Evolutionary conservation across 768 basidiomycete species (phyloP).

Genomic region (Tricholomella constricta): DNA sequence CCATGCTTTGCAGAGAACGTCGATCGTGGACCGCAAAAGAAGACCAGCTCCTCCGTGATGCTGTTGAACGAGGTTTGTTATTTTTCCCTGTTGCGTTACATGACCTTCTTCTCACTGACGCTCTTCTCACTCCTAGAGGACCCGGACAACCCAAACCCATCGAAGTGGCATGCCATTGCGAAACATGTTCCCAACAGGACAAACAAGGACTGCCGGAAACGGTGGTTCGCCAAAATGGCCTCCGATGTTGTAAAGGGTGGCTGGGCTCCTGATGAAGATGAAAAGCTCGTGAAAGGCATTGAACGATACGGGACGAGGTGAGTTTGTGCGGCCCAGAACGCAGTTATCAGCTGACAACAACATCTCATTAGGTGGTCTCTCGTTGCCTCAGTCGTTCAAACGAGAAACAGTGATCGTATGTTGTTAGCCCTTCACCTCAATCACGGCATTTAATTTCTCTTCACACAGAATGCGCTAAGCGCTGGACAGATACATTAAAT

Average conservation of each 20-base stretch:
- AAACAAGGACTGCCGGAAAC: constrained; percentile 65
- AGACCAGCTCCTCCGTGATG: constrained; percentile 53
- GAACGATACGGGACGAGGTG: constrained; percentile 59
- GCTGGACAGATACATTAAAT: constrained; percentile 63
- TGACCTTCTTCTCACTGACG: constrained; percentile 15
- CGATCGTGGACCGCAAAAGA: constrained; percentile 55
- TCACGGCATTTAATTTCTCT: constrained; percentile 11
- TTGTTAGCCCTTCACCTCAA: constrained; percentile 9
- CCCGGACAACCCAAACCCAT: constrained; percentile 55
- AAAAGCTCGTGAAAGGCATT: constrained; percentile 56
- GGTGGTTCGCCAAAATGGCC: constrained; percentile 67
- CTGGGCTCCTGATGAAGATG: constrained; percentile 63
- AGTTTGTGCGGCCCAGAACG: constrained; percentile 2
- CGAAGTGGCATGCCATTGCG: constrained; percentile 66
- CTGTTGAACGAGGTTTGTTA: constrained; percentile 46
- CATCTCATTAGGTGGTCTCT: constrained; percentile 48
- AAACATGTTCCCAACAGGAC: constrained; percentile 62
- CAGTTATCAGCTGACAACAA: constrained; percentile 7
- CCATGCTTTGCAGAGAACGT: constrained; percentile 47
- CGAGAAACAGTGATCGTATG: constrained; percentile 62
- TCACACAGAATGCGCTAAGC: constrained; percentile 56
- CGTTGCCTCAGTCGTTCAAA: constrained; percentile 58
- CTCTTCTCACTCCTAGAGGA: constrained; percentile 42
- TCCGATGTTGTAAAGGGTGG: constrained; percentile 63
- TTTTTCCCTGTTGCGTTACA: constrained; percentile 1